Base-by-base conservation (phyloP, 2,329 filamentous ascomycete genomes). In the Fusarium nelsonii region DNA sequence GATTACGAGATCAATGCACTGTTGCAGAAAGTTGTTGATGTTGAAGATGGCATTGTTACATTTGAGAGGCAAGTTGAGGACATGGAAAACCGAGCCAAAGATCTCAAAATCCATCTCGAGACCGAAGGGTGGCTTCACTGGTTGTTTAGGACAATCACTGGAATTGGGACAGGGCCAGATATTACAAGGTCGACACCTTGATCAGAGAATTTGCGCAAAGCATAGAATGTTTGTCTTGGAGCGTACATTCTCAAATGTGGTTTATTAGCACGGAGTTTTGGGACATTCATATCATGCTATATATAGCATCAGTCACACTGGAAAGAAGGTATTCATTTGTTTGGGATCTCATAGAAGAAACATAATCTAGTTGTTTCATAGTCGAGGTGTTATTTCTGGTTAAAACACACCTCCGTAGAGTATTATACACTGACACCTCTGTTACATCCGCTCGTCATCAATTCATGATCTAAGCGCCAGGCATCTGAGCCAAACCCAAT, bases 1-100 rank as follows among this genome's bases (percentile, higher is more conserved):
- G 94, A 98, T 74, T 98, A 98, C 78, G 95, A 97, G 82, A 90
- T 97, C 65, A 88, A 91, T 63, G 89, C 90, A 16, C 82, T 98
- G n/a, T 85, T 89, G 49, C 89, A 90, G 48, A 93, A 93, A 73
- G 91, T 97, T 11, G 87, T 92, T 73, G 95, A 98, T 75, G 92
- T 97, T 10, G 94, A 97, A 75, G 91, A 93, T 65, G 92, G 92
- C 1, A 88, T 97, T 1, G 82, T 81, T 12, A 91, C 94, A 65
- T 97, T 97, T 78, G 92, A 94, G 78, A 85, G 87, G 49, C 91
- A 94, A 77, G 92, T 96, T 2, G 82, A 86, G 45, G 90, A 92
- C 55, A 85, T 93, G 49, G 92, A 92, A 82, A 84, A 79, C 40
- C 82, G 88, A 39, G 87, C 91, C 2, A 84, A 87, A 40, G 86